A percentile compares a stretch with the other conserved stretches of the same genome.
These are phyloP conservation scores for Telopea speciosissima DNA, from an alignment of 177 flowering plant genomes.

Conservation along the genomic window DNA sequence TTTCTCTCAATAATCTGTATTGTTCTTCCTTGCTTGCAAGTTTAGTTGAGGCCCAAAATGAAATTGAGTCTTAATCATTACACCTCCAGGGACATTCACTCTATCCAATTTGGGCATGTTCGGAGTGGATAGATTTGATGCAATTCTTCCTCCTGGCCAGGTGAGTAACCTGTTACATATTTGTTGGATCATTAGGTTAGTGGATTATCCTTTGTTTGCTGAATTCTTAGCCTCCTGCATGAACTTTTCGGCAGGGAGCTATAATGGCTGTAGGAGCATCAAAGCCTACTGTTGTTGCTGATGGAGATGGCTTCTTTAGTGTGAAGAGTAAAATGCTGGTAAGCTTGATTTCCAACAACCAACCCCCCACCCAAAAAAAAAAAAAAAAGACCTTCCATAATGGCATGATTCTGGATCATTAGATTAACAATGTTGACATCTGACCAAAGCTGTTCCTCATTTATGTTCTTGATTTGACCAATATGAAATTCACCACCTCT, in stretches of 20 bases:
- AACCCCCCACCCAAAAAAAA: no score
- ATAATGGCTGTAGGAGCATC: constrained; percentile 99
- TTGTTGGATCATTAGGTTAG: background rate
- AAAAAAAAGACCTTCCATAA: no score
- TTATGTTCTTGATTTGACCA: background rate
- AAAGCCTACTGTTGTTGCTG: constrained; percentile 83
- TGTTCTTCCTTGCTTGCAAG: no score
- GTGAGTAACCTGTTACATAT: constrained; percentile 30
- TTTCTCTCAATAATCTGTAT: background rate
- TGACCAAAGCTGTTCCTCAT: background rate
- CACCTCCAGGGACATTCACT: constrained; percentile 78
- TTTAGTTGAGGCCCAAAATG: background rate
- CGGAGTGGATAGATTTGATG: constrained; percentile 97
- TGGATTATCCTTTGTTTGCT: constrained; percentile 3
- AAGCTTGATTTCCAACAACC: constrained; percentile 11
- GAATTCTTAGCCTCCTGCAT: background rate
- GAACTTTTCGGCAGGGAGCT: constrained; percentile 59
- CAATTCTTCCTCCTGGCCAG: constrained; percentile 98
- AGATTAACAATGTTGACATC: no score
- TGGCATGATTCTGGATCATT: no score
- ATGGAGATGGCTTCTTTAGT: constrained; percentile 79
- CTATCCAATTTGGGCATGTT: constrained; percentile 96
- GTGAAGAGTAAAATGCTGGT: constrained; percentile 93
- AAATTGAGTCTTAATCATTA: constrained; percentile 1
- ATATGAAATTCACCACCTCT: no score